phyloP scores from a whole-genome alignment of 257 asterid species.

The Petunia axillaris region DNA sequence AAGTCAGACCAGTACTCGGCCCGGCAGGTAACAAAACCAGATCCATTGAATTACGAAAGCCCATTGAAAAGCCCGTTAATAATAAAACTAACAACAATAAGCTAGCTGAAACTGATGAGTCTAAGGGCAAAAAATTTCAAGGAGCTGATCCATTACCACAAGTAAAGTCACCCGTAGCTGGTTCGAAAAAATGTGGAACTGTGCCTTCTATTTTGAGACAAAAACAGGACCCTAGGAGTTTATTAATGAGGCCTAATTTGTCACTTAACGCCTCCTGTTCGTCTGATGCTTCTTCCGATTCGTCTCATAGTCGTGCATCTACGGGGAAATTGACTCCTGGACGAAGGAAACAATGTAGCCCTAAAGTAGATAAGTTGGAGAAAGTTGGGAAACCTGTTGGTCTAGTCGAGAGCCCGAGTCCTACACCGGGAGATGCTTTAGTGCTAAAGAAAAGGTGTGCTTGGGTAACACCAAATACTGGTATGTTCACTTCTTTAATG shows the following conservation, averaged over 20 bases:
- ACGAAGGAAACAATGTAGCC: conserved; percentile 58
- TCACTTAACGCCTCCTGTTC: conserved; percentile 85
- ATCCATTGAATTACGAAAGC: conserved; percentile 65
- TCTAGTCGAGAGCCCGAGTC: conserved; percentile 47
- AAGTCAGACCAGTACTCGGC: conserved; percentile 70
- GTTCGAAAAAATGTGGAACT: conserved; percentile 47
- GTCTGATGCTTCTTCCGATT: conserved; percentile 91
- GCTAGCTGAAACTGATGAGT: conserved; percentile 42
- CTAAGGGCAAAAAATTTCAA: conserved; percentile 44
- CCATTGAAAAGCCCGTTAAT: conserved; percentile 46
- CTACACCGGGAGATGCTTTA: conserved; percentile 39
- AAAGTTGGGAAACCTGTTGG: conserved; percentile 43
- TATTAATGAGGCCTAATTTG: conserved; percentile 44
- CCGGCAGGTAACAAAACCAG: conserved; percentile 79
- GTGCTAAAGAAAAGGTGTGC: conserved; percentile 80
- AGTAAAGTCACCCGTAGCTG: conserved; percentile 41
- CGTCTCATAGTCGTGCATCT: conserved; percentile 86
- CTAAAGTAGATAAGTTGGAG: conserved; percentile 41
- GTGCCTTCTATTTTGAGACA: conserved; percentile 57
- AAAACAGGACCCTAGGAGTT: conserved; percentile 49
- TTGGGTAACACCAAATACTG: conserved; percentile 93
- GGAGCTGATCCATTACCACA: conserved; percentile 37
- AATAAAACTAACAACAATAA: conserved; percentile 40
- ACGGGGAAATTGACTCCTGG: conserved; percentile 64
- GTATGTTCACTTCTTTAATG: conserved; percentile 42